phyloP scores from a whole-genome alignment of 2,329 filamentous ascomycete species.

The Fusarium incarnatum region DNA sequence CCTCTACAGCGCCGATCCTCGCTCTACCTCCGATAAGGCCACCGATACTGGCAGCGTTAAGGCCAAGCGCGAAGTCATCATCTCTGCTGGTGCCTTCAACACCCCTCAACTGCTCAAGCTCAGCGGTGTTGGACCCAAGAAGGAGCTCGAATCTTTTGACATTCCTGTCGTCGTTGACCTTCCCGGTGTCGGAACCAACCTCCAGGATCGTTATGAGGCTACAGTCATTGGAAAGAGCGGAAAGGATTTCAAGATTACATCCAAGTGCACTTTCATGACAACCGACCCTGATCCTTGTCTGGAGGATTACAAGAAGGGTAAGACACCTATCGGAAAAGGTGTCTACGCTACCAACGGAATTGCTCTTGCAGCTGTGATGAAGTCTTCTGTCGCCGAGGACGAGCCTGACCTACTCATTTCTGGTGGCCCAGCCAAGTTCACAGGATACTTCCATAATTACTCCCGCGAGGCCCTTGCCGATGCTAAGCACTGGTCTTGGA shows the following conservation, averaged over 20 bases:
- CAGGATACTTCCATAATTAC: conserved; percentile 68
- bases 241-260: conserved; percentile 36
- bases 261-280: conserved; percentile 39
- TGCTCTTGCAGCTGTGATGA: conserved; percentile 59
- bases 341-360: conserved; percentile 62
- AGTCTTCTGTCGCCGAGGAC: conserved; percentile 53
- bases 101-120: conserved; percentile 64
- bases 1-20: conserved; percentile 44
- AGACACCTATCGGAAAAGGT: conserved; percentile 40
- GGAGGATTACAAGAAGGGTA: conserved; percentile 27
- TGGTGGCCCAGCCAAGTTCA: conserved; percentile 66
- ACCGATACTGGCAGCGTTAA: conserved; percentile 15
- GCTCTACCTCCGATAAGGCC: conserved; percentile 23
- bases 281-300: conserved; percentile 36
- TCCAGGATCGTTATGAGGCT: conserved; percentile 65
- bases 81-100: conserved; percentile 62
- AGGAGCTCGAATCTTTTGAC: conserved; percentile 49
- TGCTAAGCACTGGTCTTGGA: conserved; percentile 56
- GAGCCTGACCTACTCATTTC: conserved; percentile 67
- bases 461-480: conserved; percentile 57
- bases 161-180: conserved; percentile 50
- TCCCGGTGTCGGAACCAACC: conserved; percentile 68
- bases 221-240: conserved; percentile 38
- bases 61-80: conserved; percentile 55
- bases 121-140: conserved; percentile 52